Base-by-base conservation (phyloP, 2,329 filamentous ascomycete species). In the Clonostachys solani region DNA sequence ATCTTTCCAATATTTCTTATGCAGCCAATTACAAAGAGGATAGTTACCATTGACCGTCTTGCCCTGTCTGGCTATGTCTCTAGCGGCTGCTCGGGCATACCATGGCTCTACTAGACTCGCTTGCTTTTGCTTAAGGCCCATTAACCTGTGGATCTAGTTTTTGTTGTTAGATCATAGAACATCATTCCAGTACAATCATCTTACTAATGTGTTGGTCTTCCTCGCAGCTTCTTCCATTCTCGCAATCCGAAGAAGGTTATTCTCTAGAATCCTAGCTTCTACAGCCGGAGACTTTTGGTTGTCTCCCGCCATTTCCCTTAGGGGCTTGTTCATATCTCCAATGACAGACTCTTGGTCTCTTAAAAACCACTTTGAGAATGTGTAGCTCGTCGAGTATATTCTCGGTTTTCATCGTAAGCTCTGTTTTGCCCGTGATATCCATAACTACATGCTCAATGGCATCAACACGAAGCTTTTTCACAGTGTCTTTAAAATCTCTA, bases 61-160 rank as follows among this genome's bases (percentile, higher is more conserved):
- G 8, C 49, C 46, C 18, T 50, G 49, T n/a, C 46, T 44, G 33
- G 45, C 49, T 5, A 42, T 48, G 33, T 50, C 49, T 33, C 13
- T 41, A 12, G 49, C 49, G 9, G 46, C 42, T 34, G 40, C 46
- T 16, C 46, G 29, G 15, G 49, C 49, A n/a, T 40, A 50, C 37
- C 38, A 43, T 15, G 46, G 43, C 40, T 50, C 49, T 2, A 34
- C 29, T 19, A 50, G 43, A 18, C 43, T 50, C 8, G 48, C 48
- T n/a, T 50, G 48, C 34, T 47, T 50, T 33, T 50, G 48, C 35
- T 50, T 50, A 13, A 50, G 46, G 23, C 47, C 48, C 19, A 50
- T 43, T 5, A 50, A 42, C 9, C 46, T 42, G 33, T 44, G 42
- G 12, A 50, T 33, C 48, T 50, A 41, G 23, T 29, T 29, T 29